Evolutionary conservation across 495 filamentous ascomycete genomes (phyloP), one percentile per base, ranked within the genome.

Genomic region (Aspergillus leporis): DNA sequence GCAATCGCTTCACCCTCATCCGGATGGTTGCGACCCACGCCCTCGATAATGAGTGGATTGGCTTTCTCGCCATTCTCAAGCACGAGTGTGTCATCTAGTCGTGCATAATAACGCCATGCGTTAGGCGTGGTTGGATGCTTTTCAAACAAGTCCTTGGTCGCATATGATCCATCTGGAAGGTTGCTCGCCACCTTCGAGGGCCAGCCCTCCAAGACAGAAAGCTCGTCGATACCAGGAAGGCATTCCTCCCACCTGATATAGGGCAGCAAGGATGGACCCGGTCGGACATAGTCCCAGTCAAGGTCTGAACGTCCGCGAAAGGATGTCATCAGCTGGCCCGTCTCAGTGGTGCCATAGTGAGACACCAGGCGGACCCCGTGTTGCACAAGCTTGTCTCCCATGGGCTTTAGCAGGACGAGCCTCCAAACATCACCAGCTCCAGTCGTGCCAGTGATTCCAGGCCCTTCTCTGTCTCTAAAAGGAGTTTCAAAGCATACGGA

Each of bases 41-140:
- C 76, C 66, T 89, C 85, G 21, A 87, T 66, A 0, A 78, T 76
- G 14, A 81, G 74, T 5, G 85, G 85, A 59, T 85, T 84, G 51
- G 85, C 85, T 62, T 88, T 87, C 70, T 86, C 85, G 4, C 85
- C 85, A 13, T 85, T 87, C 21, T 80, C 67, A 19, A 88, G 66
- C 14, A 80, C 83, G n/a, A 87, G 62, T 16, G 83, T 81, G 22
- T 82, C 77, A 58, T 87, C 85, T 1, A 78, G 71, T 45, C 85
- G 73, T 6, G 75, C 79, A 56, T 83, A 79, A 62, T 87, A 86
- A 48, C 70, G 70, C 81, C 82, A 87, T 5, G 81, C 79, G 48
- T 80, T 72, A 4, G 60, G 55, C 5, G 74, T 81, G 0, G 57
- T 74, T 12, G 75, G 75, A 65, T 85, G 85, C 48, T 69, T 74